These are phyloP conservation scores for Lepidium aucheri DNA, from an alignment of 345 rosid species.

Conservation along the genomic window DNA sequence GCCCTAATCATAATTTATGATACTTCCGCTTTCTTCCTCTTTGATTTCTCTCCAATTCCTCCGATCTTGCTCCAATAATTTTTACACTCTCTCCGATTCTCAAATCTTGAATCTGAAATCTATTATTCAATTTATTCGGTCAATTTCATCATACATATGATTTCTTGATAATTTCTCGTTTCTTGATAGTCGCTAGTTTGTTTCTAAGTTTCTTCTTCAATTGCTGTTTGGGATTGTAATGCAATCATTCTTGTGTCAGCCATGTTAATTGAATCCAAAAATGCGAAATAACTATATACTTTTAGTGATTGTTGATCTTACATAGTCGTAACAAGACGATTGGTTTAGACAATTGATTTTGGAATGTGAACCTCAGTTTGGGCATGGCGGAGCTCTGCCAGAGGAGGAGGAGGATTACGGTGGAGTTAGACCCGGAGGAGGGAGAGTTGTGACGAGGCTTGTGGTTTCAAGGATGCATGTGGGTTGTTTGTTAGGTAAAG, in stretches of 20 bases:
- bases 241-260: neutral
- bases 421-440: slow-evolving; percentile 38
- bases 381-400: slow-evolving; percentile 34
- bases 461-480: slow-evolving; percentile 94
- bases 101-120: no score
- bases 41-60: no score
- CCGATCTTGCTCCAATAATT: no score
- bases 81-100: no score
- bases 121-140: no score
- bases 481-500: slow-evolving; percentile 92
- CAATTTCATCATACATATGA: no score
- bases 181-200: no score
- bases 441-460: slow-evolving; percentile 70
- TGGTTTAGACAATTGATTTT: slow-evolving; percentile 38
- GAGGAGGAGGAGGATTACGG: slow-evolving; percentile 57
- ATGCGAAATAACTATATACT: neutral
- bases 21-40: no score
- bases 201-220: no score
- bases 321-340: neutral
- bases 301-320: neutral
- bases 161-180: no score
- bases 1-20: no score
- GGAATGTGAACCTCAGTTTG: slow-evolving; percentile 61
- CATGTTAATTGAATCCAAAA: neutral
- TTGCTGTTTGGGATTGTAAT: no score